Percentiles rank a stretch among this genome's conserved stretches.
Evolutionary conservation across 179 eudicot genomes (phyloP).

Genomic region (Amaranthus tricolor): DNA sequence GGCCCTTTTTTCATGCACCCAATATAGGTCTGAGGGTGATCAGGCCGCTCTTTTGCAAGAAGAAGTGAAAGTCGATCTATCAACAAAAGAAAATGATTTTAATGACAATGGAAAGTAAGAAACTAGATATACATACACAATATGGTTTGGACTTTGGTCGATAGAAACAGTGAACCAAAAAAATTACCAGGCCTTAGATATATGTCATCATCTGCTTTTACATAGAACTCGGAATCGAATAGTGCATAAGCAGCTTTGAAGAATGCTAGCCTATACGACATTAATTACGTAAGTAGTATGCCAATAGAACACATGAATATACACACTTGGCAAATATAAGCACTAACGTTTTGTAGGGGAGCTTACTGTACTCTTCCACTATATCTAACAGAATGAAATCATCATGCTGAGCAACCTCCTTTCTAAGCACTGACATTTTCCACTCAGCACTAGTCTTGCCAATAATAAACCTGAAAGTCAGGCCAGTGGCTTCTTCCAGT

Average conservation of each 20-base stretch:
- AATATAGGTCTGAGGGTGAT: constrained; percentile 76
- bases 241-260: constrained; percentile 88
- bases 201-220: constrained; percentile 93
- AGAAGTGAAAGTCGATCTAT: constrained; percentile 89
- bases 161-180: constrained; percentile 3
- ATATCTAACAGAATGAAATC: constrained; percentile 85
- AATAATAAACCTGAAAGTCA: constrained; percentile 82
- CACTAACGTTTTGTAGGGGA: constrained; percentile 98
- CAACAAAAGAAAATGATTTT: constrained; percentile 21
- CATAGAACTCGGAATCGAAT: constrained; percentile 85
- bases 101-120: constrained; percentile 6
- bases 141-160: not conserved
- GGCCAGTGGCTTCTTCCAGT: constrained; percentile 90
- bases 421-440: constrained; percentile 72
- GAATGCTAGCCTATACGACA: constrained; percentile 66
- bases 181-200: constrained; percentile 77
- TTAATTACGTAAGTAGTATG: constrained; percentile 22
- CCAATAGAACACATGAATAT: constrained; percentile 7
- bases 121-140: not conserved
- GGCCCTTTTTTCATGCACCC: constrained; percentile 99
- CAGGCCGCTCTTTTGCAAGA: constrained; percentile 81
- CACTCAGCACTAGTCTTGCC: constrained; percentile 69
- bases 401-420: constrained; percentile 71
- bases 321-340: constrained; percentile 14
- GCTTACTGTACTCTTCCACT: constrained; percentile 91